Conservation (phyloP, 2,329 filamentous ascomycete species). For the Paramyrothecium sp. region DNA sequence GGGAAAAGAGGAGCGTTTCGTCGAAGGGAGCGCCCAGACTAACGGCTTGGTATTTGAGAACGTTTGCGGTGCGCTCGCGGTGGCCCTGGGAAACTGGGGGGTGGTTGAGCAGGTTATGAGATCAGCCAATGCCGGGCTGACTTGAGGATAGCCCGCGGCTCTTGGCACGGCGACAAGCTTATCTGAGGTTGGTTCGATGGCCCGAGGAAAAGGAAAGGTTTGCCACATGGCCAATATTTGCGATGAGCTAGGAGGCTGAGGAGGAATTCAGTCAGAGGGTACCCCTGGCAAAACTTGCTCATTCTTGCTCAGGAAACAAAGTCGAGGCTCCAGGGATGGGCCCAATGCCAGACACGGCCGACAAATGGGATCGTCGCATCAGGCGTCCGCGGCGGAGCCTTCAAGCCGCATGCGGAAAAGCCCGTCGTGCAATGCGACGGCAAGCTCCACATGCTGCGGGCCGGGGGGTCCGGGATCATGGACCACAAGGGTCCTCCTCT, state of each 20-base stretch:
- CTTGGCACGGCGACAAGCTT: too few species aligned
- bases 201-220: not conserved
- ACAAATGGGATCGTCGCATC: slow-evolving; percentile 1
- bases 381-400: not conserved
- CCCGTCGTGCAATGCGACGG: not conserved
- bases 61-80: not conserved
- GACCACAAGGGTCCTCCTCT: not conserved
- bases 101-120: not conserved
- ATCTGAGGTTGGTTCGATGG: too few species aligned
- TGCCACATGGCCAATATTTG: not conserved
- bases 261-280: not conserved
- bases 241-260: not conserved
- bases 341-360: not conserved
- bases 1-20: not conserved
- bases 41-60: not conserved
- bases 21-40: not conserved
- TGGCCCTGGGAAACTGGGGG: not conserved
- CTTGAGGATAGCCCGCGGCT: too few species aligned
- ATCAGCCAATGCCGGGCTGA: not conserved
- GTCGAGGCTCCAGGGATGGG: not conserved
- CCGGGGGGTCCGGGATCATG: not conserved
- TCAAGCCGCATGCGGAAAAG: not conserved
- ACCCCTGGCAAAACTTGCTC: slow-evolving; percentile 32
- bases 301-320: slow-evolving; percentile 28
- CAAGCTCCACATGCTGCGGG: not conserved